These are phyloP conservation scores for Pythium scleroteichum DNA, from an alignment of 352 stramenopile genomes.

Conservation along the genomic window DNA sequence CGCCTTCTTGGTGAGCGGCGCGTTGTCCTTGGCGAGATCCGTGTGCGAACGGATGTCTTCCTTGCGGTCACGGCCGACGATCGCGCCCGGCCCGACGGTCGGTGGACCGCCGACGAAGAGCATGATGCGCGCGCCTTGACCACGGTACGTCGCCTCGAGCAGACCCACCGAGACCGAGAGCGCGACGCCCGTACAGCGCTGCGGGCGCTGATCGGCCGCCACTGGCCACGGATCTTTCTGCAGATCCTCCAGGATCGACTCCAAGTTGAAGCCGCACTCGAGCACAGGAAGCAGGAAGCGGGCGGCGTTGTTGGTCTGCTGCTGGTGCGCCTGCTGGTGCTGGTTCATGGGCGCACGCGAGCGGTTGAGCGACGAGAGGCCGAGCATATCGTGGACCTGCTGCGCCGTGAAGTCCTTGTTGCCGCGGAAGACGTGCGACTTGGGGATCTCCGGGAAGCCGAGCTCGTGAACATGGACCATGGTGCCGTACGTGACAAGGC, in stretches of 20 bases:
- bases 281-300: conserved; percentile 97
- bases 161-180: conserved; percentile 96
- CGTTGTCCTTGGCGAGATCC: conserved; percentile 94
- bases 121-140: conserved; percentile 96
- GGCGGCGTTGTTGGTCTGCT: conserved; percentile 81
- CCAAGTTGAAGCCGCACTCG: conserved; percentile 96
- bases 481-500: conserved; percentile 98
- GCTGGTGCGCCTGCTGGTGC: conserved; percentile 63
- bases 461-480: conserved; percentile 99
- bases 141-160: conserved; percentile 95
- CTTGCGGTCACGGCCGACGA: conserved; percentile 95
- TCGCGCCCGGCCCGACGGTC: conserved; percentile 95
- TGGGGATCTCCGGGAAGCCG: conserved; percentile 94
- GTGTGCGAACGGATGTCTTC: conserved; percentile 98
- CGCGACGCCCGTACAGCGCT: conserved; percentile 96
- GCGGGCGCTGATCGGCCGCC: conserved; percentile 92
- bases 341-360: conserved; percentile 40
- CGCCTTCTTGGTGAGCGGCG: conserved; percentile 94
- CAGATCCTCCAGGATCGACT: conserved; percentile 98
- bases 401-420: conserved; percentile 97
- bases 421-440: conserved; percentile 98
- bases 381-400: conserved; percentile 97
- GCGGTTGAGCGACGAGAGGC: conserved; percentile 74
- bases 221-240: conserved; percentile 98
- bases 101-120: conserved; percentile 97